A percentile compares a stretch with the other conserved stretches of the same genome.
Conservation (phyloP, 2,329 filamentous ascomycete species). For the Fusarium sp. region DNA sequence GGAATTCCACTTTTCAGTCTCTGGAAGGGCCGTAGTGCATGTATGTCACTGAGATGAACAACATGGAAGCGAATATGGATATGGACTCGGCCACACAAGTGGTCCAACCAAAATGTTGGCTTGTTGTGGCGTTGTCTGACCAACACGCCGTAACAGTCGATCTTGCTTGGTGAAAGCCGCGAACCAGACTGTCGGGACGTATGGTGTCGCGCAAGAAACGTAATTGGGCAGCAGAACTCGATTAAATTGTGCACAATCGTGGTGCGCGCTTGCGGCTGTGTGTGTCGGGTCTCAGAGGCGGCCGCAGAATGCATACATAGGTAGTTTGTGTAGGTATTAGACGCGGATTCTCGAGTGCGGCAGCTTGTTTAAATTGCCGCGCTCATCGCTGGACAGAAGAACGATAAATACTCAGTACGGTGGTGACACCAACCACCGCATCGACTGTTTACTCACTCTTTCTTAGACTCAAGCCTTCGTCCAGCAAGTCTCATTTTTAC, state of each 20-base stretch:
- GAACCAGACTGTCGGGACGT: constrained; percentile 41
- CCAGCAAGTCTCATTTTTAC: background rate
- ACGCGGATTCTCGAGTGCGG: background rate
- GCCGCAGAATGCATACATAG: constrained; percentile 18
- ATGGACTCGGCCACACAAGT: constrained; percentile 1
- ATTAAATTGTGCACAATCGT: constrained; percentile 22
- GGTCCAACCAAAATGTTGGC: constrained; percentile 18
- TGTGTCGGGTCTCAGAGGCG: constrained; percentile 1
- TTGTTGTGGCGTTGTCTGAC: constrained; percentile 36
- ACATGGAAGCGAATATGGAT: background rate
- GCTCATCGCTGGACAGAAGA: background rate
- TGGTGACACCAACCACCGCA: background rate
- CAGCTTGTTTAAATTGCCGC: background rate
- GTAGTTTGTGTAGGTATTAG: constrained; percentile 2
- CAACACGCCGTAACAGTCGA: constrained; percentile 38
- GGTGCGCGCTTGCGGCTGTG: constrained; percentile 12
- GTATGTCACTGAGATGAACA: background rate
- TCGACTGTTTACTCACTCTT: background rate
- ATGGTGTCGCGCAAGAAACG: constrained; percentile 14
- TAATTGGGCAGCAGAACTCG: constrained; percentile 34
- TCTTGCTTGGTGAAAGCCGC: constrained; percentile 38
- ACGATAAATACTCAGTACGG: background rate
- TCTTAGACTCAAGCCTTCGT: background rate
- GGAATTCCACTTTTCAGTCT: background rate
- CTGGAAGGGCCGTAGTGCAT: background rate